Base-by-base conservation (phyloP, 2,329 filamentous ascomycete genomes). In the Cryphonectria japonica region DNA sequence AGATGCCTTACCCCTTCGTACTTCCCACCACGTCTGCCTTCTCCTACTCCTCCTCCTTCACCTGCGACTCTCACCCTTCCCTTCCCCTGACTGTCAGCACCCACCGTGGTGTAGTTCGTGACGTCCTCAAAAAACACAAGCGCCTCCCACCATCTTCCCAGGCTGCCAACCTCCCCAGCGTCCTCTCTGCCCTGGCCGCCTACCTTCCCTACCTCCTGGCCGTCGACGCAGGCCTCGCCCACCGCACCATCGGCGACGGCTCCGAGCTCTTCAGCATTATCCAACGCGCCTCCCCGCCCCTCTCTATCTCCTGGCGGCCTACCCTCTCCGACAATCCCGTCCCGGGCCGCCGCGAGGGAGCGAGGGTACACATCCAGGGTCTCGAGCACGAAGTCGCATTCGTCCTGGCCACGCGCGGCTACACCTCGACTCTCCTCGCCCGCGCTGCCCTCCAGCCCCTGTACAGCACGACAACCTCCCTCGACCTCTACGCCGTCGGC, bases 1-100 rank as follows among this genome's bases (percentile, higher is more conserved):
- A 77, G 59, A 98, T 98, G 96, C 95, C 95, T 43, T 98, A 93
- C 79, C 92, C 93, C 16, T 98, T 97, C 78, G 83, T 88, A 14
- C 89, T 98, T 43, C 95, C 96, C 1, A 98, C 95, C 0, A 98
- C 95, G 6, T 97, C 94, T 46, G 89, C 92, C 68, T 91, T 97
- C 78, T 91, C 93, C 67, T 95, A 97, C 79, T 92, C 93, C 32
- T 86, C 91, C 52, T 92, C 86, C 80, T 91, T 97, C 81, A 87
- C 83, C 76, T 95, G 92, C 77, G 88, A 91, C 74, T 94, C 93
- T 2, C 95, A 98, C 81, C 95, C 96, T 3, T 97, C 95, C 0
- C 86, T 99, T 59, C 93, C 94, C 34, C 88, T 95, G 76, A 88
- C 89, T 69, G 91, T 94, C 32, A 95, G 94, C 75, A 95, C 93